Percentiles rank a stretch among this genome's conserved stretches.
Evolutionary conservation across 495 filamentous ascomycete species (phyloP).

Genomic region (Penicillium samsonianum): DNA sequence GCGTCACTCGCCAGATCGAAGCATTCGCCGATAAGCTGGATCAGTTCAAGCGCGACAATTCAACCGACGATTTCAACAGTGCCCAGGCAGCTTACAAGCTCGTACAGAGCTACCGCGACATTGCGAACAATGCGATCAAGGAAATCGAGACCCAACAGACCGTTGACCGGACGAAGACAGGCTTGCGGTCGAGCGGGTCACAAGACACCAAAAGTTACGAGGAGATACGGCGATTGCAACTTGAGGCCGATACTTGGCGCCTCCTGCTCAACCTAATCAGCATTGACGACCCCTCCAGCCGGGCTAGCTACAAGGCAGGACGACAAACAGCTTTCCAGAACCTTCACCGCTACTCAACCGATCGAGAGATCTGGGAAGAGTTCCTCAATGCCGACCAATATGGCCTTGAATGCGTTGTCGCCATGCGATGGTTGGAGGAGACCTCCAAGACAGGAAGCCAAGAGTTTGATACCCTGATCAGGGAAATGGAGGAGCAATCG

Average conservation of each 20-base stretch:
- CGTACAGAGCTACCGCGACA: constrained; percentile 44
- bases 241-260: constrained; percentile 86
- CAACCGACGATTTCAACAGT: constrained; percentile 37
- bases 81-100: constrained; percentile 48
- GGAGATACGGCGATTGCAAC: constrained; percentile 63
- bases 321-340: constrained; percentile 44
- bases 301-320: constrained; percentile 36
- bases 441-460: constrained; percentile 62
- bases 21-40: constrained; percentile 67
- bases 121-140: constrained; percentile 43
- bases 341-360: constrained; percentile 59
- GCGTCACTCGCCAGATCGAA: constrained; percentile 63
- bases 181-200: constrained; percentile 33
- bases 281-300: constrained; percentile 46
- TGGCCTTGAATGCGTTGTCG: constrained; percentile 70
- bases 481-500: constrained; percentile 61
- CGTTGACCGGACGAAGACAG: constrained; percentile 37
- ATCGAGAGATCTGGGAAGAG: constrained; percentile 62
- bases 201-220: constrained; percentile 45
- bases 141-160: constrained; percentile 42
- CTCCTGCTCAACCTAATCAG: constrained; percentile 67
- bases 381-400: constrained; percentile 66
- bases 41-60: constrained; percentile 51
- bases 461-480: constrained; percentile 73
- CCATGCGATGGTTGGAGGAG: constrained; percentile 81